These are phyloP conservation scores for Penicillium crustosum DNA, from an alignment of 2,329 filamentous ascomycete genomes.

Conservation along the genomic window DNA sequence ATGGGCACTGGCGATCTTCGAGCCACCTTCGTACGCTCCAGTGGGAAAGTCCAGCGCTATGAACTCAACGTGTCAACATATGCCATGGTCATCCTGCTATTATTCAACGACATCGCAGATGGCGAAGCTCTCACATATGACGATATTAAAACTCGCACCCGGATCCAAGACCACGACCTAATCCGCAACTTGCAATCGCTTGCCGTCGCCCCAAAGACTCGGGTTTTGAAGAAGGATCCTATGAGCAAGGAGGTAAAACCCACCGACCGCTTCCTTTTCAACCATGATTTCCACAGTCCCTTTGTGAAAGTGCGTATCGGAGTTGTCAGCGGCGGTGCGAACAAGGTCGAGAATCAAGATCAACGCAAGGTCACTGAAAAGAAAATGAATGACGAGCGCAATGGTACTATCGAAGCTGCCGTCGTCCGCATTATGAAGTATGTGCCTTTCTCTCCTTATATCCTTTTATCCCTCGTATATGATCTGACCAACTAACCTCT, in stretches of 20 bases:
- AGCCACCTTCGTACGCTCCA: slow-evolving; percentile 70
- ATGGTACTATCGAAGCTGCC: slow-evolving; percentile 52
- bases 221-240: slow-evolving; percentile 77
- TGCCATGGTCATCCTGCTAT: slow-evolving; percentile 81
- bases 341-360: slow-evolving; percentile 75
- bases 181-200: slow-evolving; percentile 77
- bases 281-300: slow-evolving; percentile 76
- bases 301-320: slow-evolving; percentile 86
- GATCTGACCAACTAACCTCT: slow-evolving; percentile 11
- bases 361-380: slow-evolving; percentile 56
- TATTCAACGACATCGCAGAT: slow-evolving; percentile 76
- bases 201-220: slow-evolving; percentile 77
- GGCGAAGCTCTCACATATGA: slow-evolving; percentile 60
- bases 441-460: slow-evolving; percentile 13
- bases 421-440: slow-evolving; percentile 57
- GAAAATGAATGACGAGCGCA: slow-evolving; percentile 52
- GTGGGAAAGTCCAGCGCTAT: slow-evolving; percentile 73
- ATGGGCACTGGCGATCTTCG: slow-evolving; percentile 85
- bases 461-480: not conserved
- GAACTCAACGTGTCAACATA: slow-evolving; percentile 92
- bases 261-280: slow-evolving; percentile 78
- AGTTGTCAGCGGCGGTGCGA: slow-evolving; percentile 71
- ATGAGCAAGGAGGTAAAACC: slow-evolving; percentile 73
- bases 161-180: slow-evolving; percentile 73
- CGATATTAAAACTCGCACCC: slow-evolving; percentile 79